Percentiles rank a stretch among this genome's conserved stretches.
Evolutionary conservation across 106 monocot species (phyloP).

Genomic region (Phalaenopsis equestris): DNA sequence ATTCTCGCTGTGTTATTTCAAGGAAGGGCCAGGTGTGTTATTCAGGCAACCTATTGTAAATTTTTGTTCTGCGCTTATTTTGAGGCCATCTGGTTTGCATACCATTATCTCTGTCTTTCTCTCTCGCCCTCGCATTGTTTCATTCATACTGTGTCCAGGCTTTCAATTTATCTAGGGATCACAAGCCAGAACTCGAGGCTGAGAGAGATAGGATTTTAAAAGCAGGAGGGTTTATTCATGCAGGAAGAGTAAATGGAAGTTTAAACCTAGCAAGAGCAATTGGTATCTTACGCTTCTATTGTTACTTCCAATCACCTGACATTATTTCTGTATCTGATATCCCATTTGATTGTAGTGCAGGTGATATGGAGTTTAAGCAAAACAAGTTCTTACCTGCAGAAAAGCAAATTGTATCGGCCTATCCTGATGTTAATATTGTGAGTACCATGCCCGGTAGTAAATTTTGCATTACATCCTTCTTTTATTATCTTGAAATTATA

Average conservation of each 20-base stretch:
- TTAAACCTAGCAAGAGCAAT: constrained; percentile 91
- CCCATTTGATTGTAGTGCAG: constrained; percentile 24
- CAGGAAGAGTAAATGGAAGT: constrained; percentile 90
- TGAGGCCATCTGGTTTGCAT: background rate
- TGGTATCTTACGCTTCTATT: constrained; percentile 32
- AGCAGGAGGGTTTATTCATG: constrained; percentile 92
- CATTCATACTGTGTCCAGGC: constrained; percentile 32
- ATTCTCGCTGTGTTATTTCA: constrained; percentile 99
- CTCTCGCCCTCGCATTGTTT: background rate
- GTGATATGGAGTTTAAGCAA: constrained; percentile 97
- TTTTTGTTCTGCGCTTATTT: background rate
- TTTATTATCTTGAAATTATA: background rate
- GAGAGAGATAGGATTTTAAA: constrained; percentile 88
- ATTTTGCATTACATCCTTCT: too few species aligned
- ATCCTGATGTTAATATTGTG: constrained; percentile 59
- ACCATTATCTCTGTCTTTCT: background rate
- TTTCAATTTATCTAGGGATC: constrained; percentile 88
- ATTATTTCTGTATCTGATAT: constrained; percentile 2
- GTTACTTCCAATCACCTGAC: background rate
- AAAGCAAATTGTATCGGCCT: constrained; percentile 87
- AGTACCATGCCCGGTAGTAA: background rate
- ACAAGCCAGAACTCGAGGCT: constrained; percentile 84
- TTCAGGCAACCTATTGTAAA: background rate
- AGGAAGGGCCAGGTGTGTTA: constrained; percentile 77
- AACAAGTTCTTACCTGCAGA: constrained; percentile 82